A percentile compares a stretch with the other conserved stretches of the same genome.
Conservation (phyloP, 805 yeast species). For the Yamadazyma akitaensis region DNA sequence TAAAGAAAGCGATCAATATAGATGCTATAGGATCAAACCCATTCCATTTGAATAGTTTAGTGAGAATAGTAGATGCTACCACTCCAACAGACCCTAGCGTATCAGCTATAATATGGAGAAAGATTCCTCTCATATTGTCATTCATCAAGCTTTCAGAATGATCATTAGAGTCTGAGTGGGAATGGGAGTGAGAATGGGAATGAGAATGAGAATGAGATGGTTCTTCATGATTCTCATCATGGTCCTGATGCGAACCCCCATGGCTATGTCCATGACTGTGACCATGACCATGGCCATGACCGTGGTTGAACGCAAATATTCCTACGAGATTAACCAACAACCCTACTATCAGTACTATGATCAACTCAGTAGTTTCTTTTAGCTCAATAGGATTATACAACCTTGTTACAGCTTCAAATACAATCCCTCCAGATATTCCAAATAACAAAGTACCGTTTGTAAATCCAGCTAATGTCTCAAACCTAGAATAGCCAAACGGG, state of each 20-base stretch:
- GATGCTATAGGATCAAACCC: slow-evolving; percentile 95
- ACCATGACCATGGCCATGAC: slow-evolving; percentile 50
- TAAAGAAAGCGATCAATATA: slow-evolving; percentile 75
- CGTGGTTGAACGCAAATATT: slow-evolving; percentile 90
- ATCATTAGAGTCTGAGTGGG: slow-evolving; percentile 1
- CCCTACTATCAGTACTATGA: slow-evolving; percentile 83
- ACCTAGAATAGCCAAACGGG: slow-evolving; percentile 82
- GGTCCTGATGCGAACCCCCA: slow-evolving; percentile 8
- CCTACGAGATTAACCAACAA: slow-evolving; percentile 88
- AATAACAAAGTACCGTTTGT: slow-evolving; percentile 86
- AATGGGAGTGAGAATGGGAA: slow-evolving; percentile 5
- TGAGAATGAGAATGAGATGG: slow-evolving; percentile 6
- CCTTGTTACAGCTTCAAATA: slow-evolving; percentile 82
- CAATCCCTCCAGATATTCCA: slow-evolving; percentile 86
- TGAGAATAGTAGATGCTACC: slow-evolving; percentile 80
- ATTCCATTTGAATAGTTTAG: slow-evolving; percentile 61
- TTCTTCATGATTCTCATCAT: slow-evolving; percentile 6
- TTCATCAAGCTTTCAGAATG: slow-evolving; percentile 23
- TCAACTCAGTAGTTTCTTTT: slow-evolving; percentile 76
- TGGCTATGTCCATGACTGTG: slow-evolving; percentile 33
- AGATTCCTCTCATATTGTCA: slow-evolving; percentile 89
- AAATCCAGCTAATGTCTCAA: slow-evolving; percentile 92
- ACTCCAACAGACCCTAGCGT: slow-evolving; percentile 97
- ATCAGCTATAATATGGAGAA: slow-evolving; percentile 90
- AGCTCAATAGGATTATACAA: slow-evolving; percentile 72